Base-by-base conservation (phyloP, 2,329 filamentous ascomycete species). In the Calonectria pseudoturangicola region DNA sequence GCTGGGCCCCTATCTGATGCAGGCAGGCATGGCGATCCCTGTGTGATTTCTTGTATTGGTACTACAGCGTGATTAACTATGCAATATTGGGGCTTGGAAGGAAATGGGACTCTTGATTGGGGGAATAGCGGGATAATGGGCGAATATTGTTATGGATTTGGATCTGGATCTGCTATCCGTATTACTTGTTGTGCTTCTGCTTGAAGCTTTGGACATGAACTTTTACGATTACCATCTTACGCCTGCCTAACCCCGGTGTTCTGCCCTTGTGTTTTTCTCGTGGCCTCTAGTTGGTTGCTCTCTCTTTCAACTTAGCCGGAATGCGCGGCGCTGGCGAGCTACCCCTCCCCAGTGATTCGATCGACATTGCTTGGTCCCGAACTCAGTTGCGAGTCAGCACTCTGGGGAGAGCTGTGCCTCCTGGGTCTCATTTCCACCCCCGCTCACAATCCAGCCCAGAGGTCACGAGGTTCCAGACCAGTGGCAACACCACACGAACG, bases 1-100 rank as follows among this genome's bases (percentile, higher is more conserved):
- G 62, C 64, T 80, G 65, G 73, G 74, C 2, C 78, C 78, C n/a
- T 80, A 77, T 41, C 73, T 80, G 74, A 76, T 78, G 65, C 72
- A 72, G n/a, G 71, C 76, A 16, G 62, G 63, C 2, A 73, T 77
- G 33, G 60, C 71, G 12, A 70, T 78, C 56, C 68, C 69, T 66
- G 72, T 70, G 58, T 65, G 74, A 77, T n/a, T 73, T 15, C 70
- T 76, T 47, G 74, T 73, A 58, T 54, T 48, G 62, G 33, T 73
- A 43, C 47, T 67, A 68, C 21, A 64, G 56, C 41, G 64, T 68
- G 58, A 62, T 41, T 66, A 36, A 27, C 33, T 43, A 41, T 64
- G n/a, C 50, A 27, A 43, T 13, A 15, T 21, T 28, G 56, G 16
- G 25, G 21, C 48, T 41, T 56, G 56, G 70, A 56, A 58, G 69